Evolutionary conservation across 495 filamentous ascomycete genomes (phyloP).

Genomic region (Podospora didyma): DNA sequence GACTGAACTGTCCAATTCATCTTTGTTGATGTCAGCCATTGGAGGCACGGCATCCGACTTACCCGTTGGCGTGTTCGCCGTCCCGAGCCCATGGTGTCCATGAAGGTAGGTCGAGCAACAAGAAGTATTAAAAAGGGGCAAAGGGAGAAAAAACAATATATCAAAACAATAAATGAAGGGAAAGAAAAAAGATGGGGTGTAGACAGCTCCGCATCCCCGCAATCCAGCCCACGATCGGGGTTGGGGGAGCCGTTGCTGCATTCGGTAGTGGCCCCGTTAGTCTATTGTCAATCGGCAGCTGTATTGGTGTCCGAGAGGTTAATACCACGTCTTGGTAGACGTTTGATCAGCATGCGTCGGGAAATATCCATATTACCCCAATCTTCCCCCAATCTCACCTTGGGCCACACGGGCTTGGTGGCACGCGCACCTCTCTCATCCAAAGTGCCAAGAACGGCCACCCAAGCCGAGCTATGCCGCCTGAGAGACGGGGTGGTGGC

Average conservation of each 20-base stretch:
- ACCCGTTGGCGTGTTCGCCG: not conserved
- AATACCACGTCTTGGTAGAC: not conserved
- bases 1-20: no score
- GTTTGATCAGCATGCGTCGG: constrained; percentile 20
- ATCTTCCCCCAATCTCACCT: constrained; percentile 14
- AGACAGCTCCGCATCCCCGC: not conserved
- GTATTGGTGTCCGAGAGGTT: constrained; percentile 12
- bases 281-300: constrained; percentile 18
- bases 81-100: not conserved
- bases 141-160: not conserved
- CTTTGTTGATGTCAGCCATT: no score
- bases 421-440: constrained; percentile 10
- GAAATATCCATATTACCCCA: constrained; percentile 35
- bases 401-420: constrained; percentile 10
- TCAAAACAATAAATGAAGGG: not conserved
- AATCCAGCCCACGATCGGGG: constrained; percentile 9
- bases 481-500: not conserved
- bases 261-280: constrained; percentile 15
- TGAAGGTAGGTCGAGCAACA: not conserved
- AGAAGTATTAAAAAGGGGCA: not conserved
- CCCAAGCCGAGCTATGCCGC: constrained; percentile 10
- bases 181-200: not conserved
- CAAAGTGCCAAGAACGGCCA: constrained; percentile 30
- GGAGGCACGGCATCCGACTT: no score
- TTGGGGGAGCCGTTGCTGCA: constrained; percentile 20